Evolutionary conservation across 345 rosid genomes (phyloP), one percentile per base, ranked within the genome.

Genomic region (thale cress (Arabidopsis thaliana)): DNA sequence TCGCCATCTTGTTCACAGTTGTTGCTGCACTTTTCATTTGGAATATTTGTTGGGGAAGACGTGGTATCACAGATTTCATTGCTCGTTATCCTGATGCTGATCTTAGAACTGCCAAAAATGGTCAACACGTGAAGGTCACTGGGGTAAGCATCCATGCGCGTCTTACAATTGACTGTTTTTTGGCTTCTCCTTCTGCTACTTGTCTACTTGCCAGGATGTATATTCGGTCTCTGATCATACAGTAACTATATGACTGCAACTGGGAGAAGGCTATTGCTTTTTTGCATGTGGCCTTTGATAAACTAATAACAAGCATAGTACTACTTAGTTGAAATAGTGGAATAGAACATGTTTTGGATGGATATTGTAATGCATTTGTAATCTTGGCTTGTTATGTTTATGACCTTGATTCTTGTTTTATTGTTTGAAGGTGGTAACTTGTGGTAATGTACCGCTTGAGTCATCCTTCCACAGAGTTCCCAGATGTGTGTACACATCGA

Each of bases 61-160:
- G 61, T 37, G 97, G 96, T 65, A 84, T 93, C 79, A 78, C 84
- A 56, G 88, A 84, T 71, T 89, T 85, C 75, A 87, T 96, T 78
- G 81, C 91, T 69, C 89, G 77, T 22, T 88, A 96, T 76, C 91
- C 99, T 22, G 97, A 96, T 83, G 88, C 97, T 62, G 99, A 96
- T 80, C 88, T 96, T 48, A 79, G 99, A 87, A 89, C 88, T 79
- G 98, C 99, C 13, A 90, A 93, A 78, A 96, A 96, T 79, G 99
- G 99, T 22, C 99, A 96, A 78, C 88, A 83, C 59, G 99, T 96
- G 78, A 96, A 96, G 85, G 85, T 96, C 83, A 89, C 99, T 14
- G 99, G 99, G 96, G 99, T 96, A 93, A 64, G 93, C 53, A n/a
- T 34, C 66, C 44, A 24, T 50, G 10, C 33, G 11, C 38, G 11